Conservation (phyloP, 2,329 filamentous ascomycete genomes). For the Trichothecium roseum region DNA sequence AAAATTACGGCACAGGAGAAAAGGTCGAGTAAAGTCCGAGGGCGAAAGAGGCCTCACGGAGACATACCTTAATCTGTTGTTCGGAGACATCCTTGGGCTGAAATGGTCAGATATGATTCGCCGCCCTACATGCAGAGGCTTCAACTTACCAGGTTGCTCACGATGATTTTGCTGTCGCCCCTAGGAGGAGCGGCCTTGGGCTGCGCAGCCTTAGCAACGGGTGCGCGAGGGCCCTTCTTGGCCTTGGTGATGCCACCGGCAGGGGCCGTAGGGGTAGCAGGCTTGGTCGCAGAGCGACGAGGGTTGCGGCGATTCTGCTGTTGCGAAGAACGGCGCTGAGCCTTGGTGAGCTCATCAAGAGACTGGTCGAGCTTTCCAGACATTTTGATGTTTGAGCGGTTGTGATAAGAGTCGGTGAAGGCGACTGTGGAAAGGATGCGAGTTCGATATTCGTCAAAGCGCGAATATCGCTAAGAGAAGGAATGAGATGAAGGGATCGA, state of each 20-base stretch:
- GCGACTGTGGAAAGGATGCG: too few species aligned
- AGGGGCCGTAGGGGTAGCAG: constrained; percentile 53
- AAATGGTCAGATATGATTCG: background rate
- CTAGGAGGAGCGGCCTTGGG: constrained; percentile 50
- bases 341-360: constrained; percentile 93
- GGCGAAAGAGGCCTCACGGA: constrained; percentile 63
- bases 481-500: background rate
- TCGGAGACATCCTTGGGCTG: constrained; percentile 95
- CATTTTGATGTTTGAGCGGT: constrained; percentile 44
- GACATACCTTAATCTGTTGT: constrained; percentile 99
- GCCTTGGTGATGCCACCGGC: constrained; percentile 81
- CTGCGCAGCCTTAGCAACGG: constrained; percentile 49
- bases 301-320: constrained; percentile 35
- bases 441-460: too few species aligned
- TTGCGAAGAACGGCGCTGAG: constrained; percentile 51
- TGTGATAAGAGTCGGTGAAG: background rate
- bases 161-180: constrained; percentile 91
- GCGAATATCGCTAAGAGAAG: background rate
- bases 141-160: constrained; percentile 85
- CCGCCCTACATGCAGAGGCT: background rate
- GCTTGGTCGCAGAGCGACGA: constrained; percentile 35
- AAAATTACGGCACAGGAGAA: constrained; percentile 22
- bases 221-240: constrained; percentile 49
- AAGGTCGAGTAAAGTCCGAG: constrained; percentile 62
- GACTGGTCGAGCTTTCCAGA: constrained; percentile 93